Percentiles rank a stretch among this genome's conserved stretches.
Evolutionary conservation across 75 land plant genomes (phyloP).

Genomic region (Pseudotsuga menziesii): DNA sequence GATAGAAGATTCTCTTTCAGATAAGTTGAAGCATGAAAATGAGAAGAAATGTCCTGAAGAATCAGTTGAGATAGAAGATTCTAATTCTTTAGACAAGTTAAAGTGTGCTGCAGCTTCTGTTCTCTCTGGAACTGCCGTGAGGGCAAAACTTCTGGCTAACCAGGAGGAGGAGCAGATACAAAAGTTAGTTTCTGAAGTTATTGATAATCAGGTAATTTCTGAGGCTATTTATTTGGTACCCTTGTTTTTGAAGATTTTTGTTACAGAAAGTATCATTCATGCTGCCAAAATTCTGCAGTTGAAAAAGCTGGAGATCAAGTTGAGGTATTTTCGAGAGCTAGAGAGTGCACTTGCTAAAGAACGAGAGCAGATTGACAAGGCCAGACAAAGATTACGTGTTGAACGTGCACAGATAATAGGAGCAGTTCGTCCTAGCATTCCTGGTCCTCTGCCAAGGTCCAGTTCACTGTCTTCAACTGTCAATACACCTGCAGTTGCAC

Average conservation of each 20-base stretch:
- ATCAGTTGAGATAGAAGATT: slow-evolving; percentile 12
- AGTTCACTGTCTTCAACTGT: background rate
- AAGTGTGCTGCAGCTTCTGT: slow-evolving; percentile 77
- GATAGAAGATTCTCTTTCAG: slow-evolving; percentile 19
- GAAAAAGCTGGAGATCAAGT: slow-evolving; percentile 75
- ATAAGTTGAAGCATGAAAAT: slow-evolving; percentile 56
- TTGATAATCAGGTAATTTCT: slow-evolving; percentile 79
- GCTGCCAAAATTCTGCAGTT: slow-evolving; percentile 45
- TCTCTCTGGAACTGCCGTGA: slow-evolving; percentile 89
- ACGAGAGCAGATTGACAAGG: slow-evolving; percentile 65
- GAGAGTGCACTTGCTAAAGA: slow-evolving; percentile 53
- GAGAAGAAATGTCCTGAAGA: slow-evolving; percentile 7
- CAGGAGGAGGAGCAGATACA: slow-evolving; percentile 89
- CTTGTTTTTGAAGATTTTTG: background rate
- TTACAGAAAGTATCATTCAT: slow-evolving; percentile 2
- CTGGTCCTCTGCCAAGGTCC: slow-evolving; percentile 23
- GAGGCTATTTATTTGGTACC: background rate
- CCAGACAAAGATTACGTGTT: slow-evolving; percentile 61
- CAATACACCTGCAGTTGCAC: slow-evolving; percentile 4
- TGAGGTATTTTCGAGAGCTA: slow-evolving; percentile 67
- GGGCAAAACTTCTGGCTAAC: slow-evolving; percentile 88
- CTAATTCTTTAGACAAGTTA: slow-evolving; percentile 30
- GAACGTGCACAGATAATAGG: slow-evolving; percentile 81
- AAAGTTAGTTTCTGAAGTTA: slow-evolving; percentile 52
- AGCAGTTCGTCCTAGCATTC: slow-evolving; percentile 44